Evolutionary conservation across 768 basidiomycete species (phyloP).

Genomic region (Tubosaeta brunneosetosa): DNA sequence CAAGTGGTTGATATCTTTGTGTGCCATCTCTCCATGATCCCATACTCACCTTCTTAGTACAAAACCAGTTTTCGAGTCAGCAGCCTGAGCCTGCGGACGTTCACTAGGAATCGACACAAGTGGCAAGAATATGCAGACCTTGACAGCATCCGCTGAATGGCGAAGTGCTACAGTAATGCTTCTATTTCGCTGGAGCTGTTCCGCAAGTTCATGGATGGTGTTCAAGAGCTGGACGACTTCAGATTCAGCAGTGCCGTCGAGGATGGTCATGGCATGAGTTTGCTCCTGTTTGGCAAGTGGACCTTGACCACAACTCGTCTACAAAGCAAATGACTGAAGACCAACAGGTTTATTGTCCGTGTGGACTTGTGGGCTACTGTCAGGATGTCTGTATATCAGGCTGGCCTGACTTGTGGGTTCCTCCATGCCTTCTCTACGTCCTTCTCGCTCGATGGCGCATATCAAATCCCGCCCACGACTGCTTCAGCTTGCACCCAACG

Average conservation of each 20-base stretch:
- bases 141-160: conserved; percentile 67
- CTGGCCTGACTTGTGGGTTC: no score
- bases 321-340: conserved; percentile 1
- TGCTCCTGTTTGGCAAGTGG: conserved; percentile 7
- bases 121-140: conserved; percentile 49
- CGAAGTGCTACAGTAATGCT: conserved; percentile 68
- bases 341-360: conserved; percentile 13
- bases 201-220: conserved; percentile 73
- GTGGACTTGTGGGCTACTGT: conserved; percentile 10
- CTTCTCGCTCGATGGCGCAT: conserved; percentile 13
- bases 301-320: background rate
- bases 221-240: conserved; percentile 61
- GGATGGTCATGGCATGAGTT: conserved; percentile 44
- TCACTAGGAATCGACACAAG: background rate
- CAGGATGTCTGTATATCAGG: background rate
- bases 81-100: conserved; percentile 64
- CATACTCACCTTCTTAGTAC: conserved; percentile 69
- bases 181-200: conserved; percentile 79
- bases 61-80: conserved; percentile 89
- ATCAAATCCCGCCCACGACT: background rate
- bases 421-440: conserved; percentile 6
- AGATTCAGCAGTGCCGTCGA: conserved; percentile 49
- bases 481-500: background rate
- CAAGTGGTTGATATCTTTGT: background rate
- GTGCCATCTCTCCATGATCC: background rate